phyloP scores from a whole-genome alignment of 2,329 filamentous ascomycete species.

The Aspergillus ochraceoroseus region DNA sequence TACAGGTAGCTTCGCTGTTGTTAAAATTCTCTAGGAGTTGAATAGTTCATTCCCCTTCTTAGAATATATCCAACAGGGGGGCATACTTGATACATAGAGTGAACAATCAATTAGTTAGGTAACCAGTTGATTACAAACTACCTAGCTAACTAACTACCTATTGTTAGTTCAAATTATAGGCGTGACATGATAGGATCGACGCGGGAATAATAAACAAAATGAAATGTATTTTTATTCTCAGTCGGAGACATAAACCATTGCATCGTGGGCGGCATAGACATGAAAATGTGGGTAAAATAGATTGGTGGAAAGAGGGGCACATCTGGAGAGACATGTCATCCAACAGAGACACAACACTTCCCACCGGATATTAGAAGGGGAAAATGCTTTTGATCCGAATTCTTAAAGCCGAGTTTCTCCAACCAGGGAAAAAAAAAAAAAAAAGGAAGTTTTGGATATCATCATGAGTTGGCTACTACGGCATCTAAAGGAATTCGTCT shows the following conservation, averaged over 20 bases:
- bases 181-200: too few species aligned
- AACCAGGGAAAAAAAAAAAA: slow-evolving; percentile 11
- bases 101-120: too few species aligned
- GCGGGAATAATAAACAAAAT: slow-evolving; percentile 6
- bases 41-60: too few species aligned
- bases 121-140: too few species aligned
- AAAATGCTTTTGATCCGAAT: slow-evolving; percentile 4
- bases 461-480: slow-evolving; percentile 19
- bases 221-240: slow-evolving; percentile 14
- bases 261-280: slow-evolving; percentile 19
- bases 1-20: too few species aligned
- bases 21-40: too few species aligned
- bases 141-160: too few species aligned
- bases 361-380: neutral
- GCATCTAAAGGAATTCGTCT: slow-evolving; percentile 46
- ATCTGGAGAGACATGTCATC: neutral
- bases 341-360: neutral
- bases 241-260: slow-evolving; percentile 20
- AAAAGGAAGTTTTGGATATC: slow-evolving; percentile 17
- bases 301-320: neutral
- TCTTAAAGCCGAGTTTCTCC: slow-evolving; percentile 11
- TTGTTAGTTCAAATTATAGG: too few species aligned
- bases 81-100: too few species aligned
- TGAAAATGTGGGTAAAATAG: slow-evolving; percentile 8
- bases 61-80: too few species aligned